phyloP scores from a whole-genome alignment of 2,329 filamentous ascomycete species.

The Penicillium sp. region DNA sequence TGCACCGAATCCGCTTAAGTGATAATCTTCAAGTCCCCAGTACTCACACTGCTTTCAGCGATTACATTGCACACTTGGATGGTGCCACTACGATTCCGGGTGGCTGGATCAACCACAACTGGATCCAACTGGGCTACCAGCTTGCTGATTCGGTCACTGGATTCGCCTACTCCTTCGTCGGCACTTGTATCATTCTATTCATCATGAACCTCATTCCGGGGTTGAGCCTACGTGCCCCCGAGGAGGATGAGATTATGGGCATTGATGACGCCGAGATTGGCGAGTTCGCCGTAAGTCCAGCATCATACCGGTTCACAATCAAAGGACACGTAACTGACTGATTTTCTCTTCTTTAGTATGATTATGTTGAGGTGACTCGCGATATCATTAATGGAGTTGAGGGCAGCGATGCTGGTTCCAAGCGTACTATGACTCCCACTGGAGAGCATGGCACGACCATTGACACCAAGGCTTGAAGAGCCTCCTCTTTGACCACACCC shows the following conservation, averaged over 20 bases:
- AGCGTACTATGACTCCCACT: constrained; percentile 26
- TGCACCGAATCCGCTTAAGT: no score
- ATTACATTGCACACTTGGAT: constrained; percentile 78
- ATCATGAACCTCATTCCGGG: constrained; percentile 73
- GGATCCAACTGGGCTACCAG: constrained; percentile 77
- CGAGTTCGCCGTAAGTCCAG: constrained; percentile 66
- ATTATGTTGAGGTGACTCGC: constrained; percentile 78
- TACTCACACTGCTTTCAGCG: constrained; percentile 34
- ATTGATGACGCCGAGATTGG: constrained; percentile 88
- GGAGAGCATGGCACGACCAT: constrained; percentile 13
- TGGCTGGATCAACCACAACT: constrained; percentile 79
- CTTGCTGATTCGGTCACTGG: constrained; percentile 73
- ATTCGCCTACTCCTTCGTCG: constrained; percentile 69
- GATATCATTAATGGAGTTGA: constrained; percentile 53
- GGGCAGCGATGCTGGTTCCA: constrained; percentile 21
- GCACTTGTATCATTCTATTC: constrained; percentile 73
- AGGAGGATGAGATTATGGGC: constrained; percentile 75
- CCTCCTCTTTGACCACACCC: neutral
- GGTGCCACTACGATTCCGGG: constrained; percentile 61
- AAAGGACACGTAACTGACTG: constrained; percentile 1
- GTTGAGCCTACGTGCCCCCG: constrained; percentile 64
- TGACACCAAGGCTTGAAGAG: constrained; percentile 23
- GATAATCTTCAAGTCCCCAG: neutral
- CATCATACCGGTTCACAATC: neutral
- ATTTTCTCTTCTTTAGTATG: constrained; percentile 50